Conservation (phyloP, 2,329 filamentous ascomycete species). For the Plenodomus lindquistii region DNA sequence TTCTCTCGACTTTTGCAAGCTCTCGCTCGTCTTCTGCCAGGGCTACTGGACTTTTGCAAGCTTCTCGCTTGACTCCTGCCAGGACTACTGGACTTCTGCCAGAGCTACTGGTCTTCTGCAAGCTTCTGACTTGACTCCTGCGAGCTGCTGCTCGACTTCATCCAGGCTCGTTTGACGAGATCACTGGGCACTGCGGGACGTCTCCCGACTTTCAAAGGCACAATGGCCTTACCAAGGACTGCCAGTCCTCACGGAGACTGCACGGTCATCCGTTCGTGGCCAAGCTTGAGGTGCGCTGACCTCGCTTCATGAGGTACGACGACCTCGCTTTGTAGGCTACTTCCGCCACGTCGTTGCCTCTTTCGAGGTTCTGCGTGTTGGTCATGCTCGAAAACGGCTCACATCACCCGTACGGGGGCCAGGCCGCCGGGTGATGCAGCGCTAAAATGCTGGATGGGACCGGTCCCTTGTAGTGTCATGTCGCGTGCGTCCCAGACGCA, state of each 20-base stretch:
- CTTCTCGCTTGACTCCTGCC: too few relatives aligned
- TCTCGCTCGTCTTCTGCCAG: too few relatives aligned
- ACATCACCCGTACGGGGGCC: slow-evolving; percentile 11
- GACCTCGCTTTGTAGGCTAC: neutral
- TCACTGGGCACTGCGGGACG: slow-evolving; percentile 13
- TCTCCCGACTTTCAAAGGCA: slow-evolving; percentile 13
- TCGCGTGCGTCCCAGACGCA: slow-evolving; percentile 6
- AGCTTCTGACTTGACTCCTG: neutral
- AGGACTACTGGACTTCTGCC: too few relatives aligned
- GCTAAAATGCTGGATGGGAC: slow-evolving; percentile 2
- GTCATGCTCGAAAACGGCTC: slow-evolving; percentile 2
- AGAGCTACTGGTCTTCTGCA: neutral
- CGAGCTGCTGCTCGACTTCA: slow-evolving; percentile 2
- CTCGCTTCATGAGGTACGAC: slow-evolving; percentile 1
- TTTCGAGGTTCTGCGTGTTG: slow-evolving; percentile 4
- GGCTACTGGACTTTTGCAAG: too few relatives aligned
- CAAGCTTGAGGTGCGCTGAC: slow-evolving; percentile 3
- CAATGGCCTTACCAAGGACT: neutral
- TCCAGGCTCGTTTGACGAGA: neutral
- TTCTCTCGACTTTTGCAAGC: too few relatives aligned
- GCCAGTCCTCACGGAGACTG: neutral
- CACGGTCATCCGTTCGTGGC: slow-evolving; percentile 2
- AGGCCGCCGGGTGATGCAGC: slow-evolving; percentile 12
- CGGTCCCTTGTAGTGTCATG: neutral
- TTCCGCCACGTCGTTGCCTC: neutral